Conservation (phyloP, 2,329 filamentous ascomycete species). For the Colletotrichum horii region DNA sequence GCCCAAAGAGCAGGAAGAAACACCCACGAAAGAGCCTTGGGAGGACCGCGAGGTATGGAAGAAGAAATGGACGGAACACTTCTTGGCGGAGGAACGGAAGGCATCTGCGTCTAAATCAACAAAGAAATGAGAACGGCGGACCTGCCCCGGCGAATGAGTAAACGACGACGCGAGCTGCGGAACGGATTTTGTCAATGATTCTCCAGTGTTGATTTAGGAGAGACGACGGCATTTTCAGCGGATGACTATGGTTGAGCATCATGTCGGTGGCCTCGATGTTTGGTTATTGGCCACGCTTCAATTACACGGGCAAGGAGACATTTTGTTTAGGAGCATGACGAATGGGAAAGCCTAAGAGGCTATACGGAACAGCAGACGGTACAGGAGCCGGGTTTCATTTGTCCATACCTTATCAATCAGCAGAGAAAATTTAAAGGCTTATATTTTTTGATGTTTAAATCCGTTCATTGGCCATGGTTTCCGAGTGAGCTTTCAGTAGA, state of each 20-base stretch:
- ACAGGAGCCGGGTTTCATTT: neutral
- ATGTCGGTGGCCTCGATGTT: neutral
- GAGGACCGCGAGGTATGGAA: constrained; percentile 20
- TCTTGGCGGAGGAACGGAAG: constrained; percentile 11
- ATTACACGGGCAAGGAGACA: neutral
- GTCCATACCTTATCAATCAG: neutral
- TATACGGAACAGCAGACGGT: neutral
- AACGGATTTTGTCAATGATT: neutral
- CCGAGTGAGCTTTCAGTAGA: neutral
- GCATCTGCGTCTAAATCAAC: constrained; percentile 5
- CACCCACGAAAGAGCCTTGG: constrained; percentile 16
- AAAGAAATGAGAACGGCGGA: neutral
- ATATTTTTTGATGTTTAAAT: neutral
- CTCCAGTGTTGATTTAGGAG: neutral
- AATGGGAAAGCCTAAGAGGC: neutral
- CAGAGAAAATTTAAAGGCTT: neutral
- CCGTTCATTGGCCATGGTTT: neutral
- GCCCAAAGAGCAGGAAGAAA: constrained; percentile 18
- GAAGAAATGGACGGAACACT: constrained; percentile 19
- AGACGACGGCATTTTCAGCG: neutral
- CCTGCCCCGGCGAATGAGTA: neutral
- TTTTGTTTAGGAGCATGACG: neutral
- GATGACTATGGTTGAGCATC: neutral
- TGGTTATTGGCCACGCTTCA: neutral
- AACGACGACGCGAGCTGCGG: neutral